phyloP scores from a whole-genome alignment of 495 filamentous ascomycete genomes.

The Penicillium longicatenatum region DNA sequence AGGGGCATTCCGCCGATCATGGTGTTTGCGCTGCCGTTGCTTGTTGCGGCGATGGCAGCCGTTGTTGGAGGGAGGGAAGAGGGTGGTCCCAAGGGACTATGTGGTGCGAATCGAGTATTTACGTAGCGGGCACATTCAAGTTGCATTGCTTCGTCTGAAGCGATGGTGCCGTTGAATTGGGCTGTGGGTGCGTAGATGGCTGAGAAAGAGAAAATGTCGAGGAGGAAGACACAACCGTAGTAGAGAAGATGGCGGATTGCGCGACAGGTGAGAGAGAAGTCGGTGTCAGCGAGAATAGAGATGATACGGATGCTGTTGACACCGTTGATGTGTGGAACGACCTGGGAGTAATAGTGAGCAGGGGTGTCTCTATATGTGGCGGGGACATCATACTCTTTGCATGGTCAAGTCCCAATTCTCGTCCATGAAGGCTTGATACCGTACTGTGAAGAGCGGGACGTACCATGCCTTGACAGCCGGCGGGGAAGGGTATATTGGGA shows the following conservation, averaged over 20 bases:
- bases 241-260: conserved; percentile 86
- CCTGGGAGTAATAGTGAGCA: conserved; percentile 28
- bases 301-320: conserved; percentile 85
- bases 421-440: conserved; percentile 72
- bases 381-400: conserved; percentile 53
- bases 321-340: conserved; percentile 85
- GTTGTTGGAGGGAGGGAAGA: conserved; percentile 18
- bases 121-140: conserved; percentile 88
- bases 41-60: conserved; percentile 7
- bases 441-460: conserved; percentile 86
- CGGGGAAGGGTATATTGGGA: conserved; percentile 77
- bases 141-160: conserved; percentile 66
- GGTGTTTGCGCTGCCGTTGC: conserved; percentile 11
- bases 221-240: conserved; percentile 82
- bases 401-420: conserved; percentile 92
- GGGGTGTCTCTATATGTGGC: not conserved
- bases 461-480: conserved; percentile 80
- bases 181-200: conserved; percentile 86
- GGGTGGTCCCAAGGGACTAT: conserved; percentile 30
- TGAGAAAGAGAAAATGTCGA: conserved; percentile 92
- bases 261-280: conserved; percentile 78
- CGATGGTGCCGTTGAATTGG: conserved; percentile 72
- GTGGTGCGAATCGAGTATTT: conserved; percentile 47
- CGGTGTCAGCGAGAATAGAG: conserved; percentile 78
- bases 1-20: conserved; percentile 13